phyloP scores from a whole-genome alignment of 1,139 yeast species.

The Sugiyamaella xylanicola region DNA sequence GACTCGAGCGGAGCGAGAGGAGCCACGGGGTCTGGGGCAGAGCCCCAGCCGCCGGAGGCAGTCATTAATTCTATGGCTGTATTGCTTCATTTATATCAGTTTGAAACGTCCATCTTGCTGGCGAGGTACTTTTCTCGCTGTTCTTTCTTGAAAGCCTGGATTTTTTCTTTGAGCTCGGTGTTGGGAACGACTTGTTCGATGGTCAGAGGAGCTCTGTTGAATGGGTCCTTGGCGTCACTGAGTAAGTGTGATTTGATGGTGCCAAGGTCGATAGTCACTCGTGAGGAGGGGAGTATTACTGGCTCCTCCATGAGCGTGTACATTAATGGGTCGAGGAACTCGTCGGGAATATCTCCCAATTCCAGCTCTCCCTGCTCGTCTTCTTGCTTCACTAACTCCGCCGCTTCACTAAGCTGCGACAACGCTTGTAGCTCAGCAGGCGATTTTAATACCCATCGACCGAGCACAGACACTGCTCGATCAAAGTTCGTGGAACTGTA shows the following conservation, averaged over 20 bases:
- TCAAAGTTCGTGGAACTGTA: conserved; percentile 65
- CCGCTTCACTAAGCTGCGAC: conserved; percentile 58
- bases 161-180: conserved; percentile 62
- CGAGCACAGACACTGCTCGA: conserved; percentile 69
- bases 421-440: conserved; percentile 57
- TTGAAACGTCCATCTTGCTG: conserved; percentile 20
- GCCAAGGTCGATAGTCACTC: conserved; percentile 79
- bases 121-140: conserved; percentile 26
- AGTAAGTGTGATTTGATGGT: conserved; percentile 92
- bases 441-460: conserved; percentile 55
- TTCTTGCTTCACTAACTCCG: conserved; percentile 59
- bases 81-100: background rate
- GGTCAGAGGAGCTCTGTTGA: conserved; percentile 87
- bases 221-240: conserved; percentile 96
- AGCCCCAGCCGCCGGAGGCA: conserved; percentile 1
- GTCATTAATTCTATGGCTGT: background rate
- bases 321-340: conserved; percentile 95
- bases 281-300: conserved; percentile 84
- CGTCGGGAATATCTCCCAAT: conserved; percentile 94
- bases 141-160: conserved; percentile 55
- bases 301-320: conserved; percentile 95
- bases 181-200: conserved; percentile 83
- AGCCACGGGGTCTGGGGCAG: background rate
- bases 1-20: background rate
- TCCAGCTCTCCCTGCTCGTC: conserved; percentile 80